Percentiles rank a stretch among this genome's conserved stretches.
Evolutionary conservation across 805 yeast genomes (phyloP).

Genomic region (Nakazawaea wickerhamii): DNA sequence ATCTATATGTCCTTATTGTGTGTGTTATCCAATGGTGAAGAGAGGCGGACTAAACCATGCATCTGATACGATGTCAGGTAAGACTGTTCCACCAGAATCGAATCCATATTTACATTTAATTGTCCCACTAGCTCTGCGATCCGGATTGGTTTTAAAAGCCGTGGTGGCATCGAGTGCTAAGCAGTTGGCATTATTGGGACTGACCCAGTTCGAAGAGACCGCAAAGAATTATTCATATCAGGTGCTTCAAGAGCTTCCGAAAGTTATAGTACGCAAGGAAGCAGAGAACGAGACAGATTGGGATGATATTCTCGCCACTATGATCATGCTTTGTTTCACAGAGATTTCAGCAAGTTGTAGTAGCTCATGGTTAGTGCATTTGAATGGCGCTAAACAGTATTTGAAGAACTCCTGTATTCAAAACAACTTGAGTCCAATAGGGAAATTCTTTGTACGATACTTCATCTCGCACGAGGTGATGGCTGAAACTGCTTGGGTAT

Average conservation of each 20-base stretch:
- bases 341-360: slow-evolving; percentile 38
- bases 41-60: slow-evolving; percentile 9
- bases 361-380: slow-evolving; percentile 31
- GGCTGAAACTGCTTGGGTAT: slow-evolving; percentile 38
- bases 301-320: slow-evolving; percentile 36
- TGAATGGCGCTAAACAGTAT: slow-evolving; percentile 33
- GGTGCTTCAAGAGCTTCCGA: slow-evolving; percentile 27
- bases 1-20: slow-evolving; percentile 32
- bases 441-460: slow-evolving; percentile 31
- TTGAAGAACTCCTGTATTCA: slow-evolving; percentile 23
- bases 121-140: slow-evolving; percentile 31
- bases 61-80: slow-evolving; percentile 9
- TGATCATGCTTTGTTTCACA: slow-evolving; percentile 33
- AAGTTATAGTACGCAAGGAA: slow-evolving; percentile 24
- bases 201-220: slow-evolving; percentile 21
- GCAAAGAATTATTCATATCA: slow-evolving; percentile 24
- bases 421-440: slow-evolving; percentile 26
- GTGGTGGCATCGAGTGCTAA: slow-evolving; percentile 33
- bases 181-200: slow-evolving; percentile 27
- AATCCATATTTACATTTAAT: slow-evolving; percentile 35
- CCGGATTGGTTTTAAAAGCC: slow-evolving; percentile 28
- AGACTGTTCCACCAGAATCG: slow-evolving; percentile 19
- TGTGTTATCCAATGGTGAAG: slow-evolving; percentile 29
- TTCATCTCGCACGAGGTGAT: slow-evolving; percentile 37
- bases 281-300: slow-evolving; percentile 23